Conservation (phyloP, 306 rosid species). For the Gynostemma pentaphyllum region DNA sequence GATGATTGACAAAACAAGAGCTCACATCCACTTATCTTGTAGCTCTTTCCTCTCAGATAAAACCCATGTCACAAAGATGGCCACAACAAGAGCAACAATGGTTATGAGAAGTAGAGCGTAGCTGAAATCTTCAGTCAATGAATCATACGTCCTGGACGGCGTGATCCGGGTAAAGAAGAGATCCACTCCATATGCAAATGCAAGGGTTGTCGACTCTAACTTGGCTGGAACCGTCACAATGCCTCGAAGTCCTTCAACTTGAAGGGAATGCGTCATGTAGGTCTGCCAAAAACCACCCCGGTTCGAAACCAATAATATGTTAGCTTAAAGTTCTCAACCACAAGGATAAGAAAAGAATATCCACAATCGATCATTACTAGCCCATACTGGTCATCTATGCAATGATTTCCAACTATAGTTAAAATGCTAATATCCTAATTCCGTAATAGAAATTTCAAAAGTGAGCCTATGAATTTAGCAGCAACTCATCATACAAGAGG, state of each 20-base stretch:
- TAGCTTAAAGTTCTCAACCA: background rate
- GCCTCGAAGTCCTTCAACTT: constrained; percentile 84
- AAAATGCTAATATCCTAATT: background rate
- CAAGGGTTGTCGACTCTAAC: constrained; percentile 89
- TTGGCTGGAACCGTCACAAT: constrained; percentile 76
- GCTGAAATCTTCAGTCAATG: constrained; percentile 98
- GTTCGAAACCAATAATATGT: background rate
- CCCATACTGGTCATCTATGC: background rate
- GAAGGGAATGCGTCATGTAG: constrained; percentile 68
- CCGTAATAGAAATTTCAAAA: background rate
- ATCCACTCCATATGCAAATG: constrained; percentile 86
- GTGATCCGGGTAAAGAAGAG: constrained; percentile 81
- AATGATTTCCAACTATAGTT: background rate
- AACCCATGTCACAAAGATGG: constrained; percentile 80
- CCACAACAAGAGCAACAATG: constrained; percentile 74
- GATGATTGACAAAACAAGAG: background rate
- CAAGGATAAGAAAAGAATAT: background rate
- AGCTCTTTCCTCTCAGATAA: constrained; percentile 83
- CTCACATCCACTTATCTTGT: constrained; percentile 90
- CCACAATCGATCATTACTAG: background rate
- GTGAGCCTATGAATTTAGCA: background rate
- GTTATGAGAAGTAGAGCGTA: constrained; percentile 93
- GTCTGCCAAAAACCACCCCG: constrained; percentile 41
- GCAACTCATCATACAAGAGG: background rate
- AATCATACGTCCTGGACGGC: constrained; percentile 86